Percentiles rank a stretch among this genome's conserved stretches.
phyloP scores from a whole-genome alignment of 2,329 filamentous ascomycete genomes.

The Chaetomiaceae sp. region DNA sequence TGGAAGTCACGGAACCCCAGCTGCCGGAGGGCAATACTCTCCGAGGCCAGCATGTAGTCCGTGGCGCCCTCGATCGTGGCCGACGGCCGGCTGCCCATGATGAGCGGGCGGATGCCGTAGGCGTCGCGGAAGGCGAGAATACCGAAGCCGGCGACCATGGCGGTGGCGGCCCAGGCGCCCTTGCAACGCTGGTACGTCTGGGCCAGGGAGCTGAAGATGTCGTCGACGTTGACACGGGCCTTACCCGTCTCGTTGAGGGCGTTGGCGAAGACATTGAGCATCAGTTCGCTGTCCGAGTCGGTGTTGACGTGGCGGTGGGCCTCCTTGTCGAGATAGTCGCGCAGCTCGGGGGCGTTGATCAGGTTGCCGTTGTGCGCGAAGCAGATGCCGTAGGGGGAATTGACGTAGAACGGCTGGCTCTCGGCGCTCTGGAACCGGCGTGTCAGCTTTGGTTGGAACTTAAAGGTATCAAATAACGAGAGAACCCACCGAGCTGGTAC shows the following conservation, averaged over 20 bases:
- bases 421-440: constrained; percentile 73
- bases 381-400: constrained; percentile 76
- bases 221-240: constrained; percentile 73
- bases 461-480: background rate
- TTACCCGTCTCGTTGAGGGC: constrained; percentile 81
- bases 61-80: constrained; percentile 54
- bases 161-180: constrained; percentile 77
- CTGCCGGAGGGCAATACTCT: constrained; percentile 77
- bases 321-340: constrained; percentile 67
- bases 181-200: constrained; percentile 70
- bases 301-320: constrained; percentile 86
- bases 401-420: constrained; percentile 90
- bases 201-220: constrained; percentile 69
- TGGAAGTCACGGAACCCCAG: constrained; percentile 72
- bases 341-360: constrained; percentile 68
- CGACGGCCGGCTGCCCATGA: constrained; percentile 69
- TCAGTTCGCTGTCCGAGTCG: constrained; percentile 80
- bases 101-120: constrained; percentile 77
- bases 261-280: constrained; percentile 83
- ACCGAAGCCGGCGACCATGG: constrained; percentile 79
- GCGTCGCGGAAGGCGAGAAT: constrained; percentile 73
- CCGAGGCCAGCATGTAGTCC: constrained; percentile 90
- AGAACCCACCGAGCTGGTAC: constrained; percentile 56
- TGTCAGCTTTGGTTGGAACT: too few species aligned
- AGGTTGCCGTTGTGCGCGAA: constrained; percentile 81